Base-by-base conservation (phyloP, 2,329 filamentous ascomycete genomes). In the Pseudogymnoascus sp. region DNA sequence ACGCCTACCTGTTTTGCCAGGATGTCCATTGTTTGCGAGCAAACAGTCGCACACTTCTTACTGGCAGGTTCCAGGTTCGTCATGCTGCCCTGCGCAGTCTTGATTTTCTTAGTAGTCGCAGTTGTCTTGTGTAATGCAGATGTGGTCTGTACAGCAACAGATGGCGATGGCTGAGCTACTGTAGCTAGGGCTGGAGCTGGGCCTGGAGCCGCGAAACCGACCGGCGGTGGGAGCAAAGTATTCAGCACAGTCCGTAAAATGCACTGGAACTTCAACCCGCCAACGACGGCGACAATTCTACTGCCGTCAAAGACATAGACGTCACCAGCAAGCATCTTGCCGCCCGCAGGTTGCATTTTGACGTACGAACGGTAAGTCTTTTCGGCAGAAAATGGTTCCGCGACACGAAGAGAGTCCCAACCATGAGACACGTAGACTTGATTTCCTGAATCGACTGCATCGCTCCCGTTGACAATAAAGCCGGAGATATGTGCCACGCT, bases 171-270 rank as follows among this genome's bases (percentile, higher is more conserved):
- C 65, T 77, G 73, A 36, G 74, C 64, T 58, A 74, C 68, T 52
- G 75, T 70, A 60, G 74, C 66, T 23, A 76, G 69, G 5, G 74
- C 68, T 23, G 73, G 66, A 42, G 76, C 69, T 42, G 38, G 35
- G 35, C 14, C 35, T 33, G 73, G 71, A 42, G 75, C 73, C 22
- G 75, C 72, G 39, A 73, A 75, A 65, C 82, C 82, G 55, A 80
- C 77, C 1, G 85, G 85, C 62, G 87, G 85, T 62, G 87, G 86
- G 65, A 90, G 76, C 72, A 90, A 82, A 67, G 85, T 81, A 77
- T 88, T 87, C 64, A 89, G 78, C 19, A 87, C 79, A 68, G 82
- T 82, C 68, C 86, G 84, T 28, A 86, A 39, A 30, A 71, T 69
- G 63, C 68, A 69, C 35, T 71, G 69, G 49, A 71, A 72, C 55